These are phyloP conservation scores for Fraxinus anomala DNA, from an alignment of 257 asterid genomes.

Conservation along the genomic window DNA sequence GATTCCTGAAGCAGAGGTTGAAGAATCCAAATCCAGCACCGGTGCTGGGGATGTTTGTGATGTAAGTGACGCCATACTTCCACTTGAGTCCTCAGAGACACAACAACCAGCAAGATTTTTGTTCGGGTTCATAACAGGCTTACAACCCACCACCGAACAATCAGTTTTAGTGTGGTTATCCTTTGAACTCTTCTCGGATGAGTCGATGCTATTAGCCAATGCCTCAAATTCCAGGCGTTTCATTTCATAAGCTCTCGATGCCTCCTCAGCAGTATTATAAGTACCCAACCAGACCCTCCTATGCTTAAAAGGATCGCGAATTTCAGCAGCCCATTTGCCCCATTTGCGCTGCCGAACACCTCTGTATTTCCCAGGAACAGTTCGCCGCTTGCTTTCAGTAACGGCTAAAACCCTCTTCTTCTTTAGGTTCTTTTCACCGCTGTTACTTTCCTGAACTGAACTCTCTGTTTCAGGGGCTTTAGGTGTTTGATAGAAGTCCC, in stretches of 20 bases:
- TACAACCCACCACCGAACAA: slow-evolving; percentile 22
- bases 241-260: slow-evolving; percentile 68
- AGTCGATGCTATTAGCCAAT: slow-evolving; percentile 26
- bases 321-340: slow-evolving; percentile 98
- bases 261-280: slow-evolving; percentile 66
- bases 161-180: slow-evolving; percentile 9
- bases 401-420: slow-evolving; percentile 28
- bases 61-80: slow-evolving; percentile 48
- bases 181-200: slow-evolving; percentile 32
- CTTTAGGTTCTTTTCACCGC: slow-evolving; percentile 32
- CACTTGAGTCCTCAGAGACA: slow-evolving; percentile 50
- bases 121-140: slow-evolving; percentile 10
- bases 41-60: slow-evolving; percentile 58
- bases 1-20: slow-evolving; percentile 32
- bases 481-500: background rate
- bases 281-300: slow-evolving; percentile 91
- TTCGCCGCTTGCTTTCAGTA: slow-evolving; percentile 19
- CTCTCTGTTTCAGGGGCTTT: slow-evolving; percentile 34
- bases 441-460: slow-evolving; percentile 50
- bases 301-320: slow-evolving; percentile 70
- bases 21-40: slow-evolving; percentile 49
- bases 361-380: slow-evolving; percentile 38
- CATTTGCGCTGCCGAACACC: slow-evolving; percentile 93
- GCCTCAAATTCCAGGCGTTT: slow-evolving; percentile 69
- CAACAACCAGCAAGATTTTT: slow-evolving; percentile 17